Evolutionary conservation across 495 filamentous ascomycete species (phyloP), one percentile per base, ranked within the genome.

Genomic region (Corynascus novoguineensis): DNA sequence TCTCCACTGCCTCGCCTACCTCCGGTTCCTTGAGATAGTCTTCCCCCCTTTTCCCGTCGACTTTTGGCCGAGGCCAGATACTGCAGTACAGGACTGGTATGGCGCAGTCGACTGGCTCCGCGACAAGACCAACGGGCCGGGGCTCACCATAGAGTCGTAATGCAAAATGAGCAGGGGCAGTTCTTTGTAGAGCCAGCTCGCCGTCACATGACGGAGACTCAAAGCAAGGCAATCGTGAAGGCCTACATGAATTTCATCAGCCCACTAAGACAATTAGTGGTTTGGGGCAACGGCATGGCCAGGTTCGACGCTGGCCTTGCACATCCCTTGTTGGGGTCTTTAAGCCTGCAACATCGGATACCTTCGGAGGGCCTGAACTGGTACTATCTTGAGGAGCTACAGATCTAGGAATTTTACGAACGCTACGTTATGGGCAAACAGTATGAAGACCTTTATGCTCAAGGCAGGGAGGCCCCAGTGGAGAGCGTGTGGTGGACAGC

Each of bases 71-170:
- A 4, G 4, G 32, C 5, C 14, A 5, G 11, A 50, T 15, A 29
- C 31, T 4, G 28, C 40, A 1, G 40, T 47, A 12, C 25, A 37
- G 29, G 42, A 59, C 31, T 59, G 50, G 57, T 5, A 1, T 0
- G 22, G n/a, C 0, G 47, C 50, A 5, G 41, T 54, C 12, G 12
- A 17, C 14, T 59, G 57, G 50, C 11, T 53, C 5, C n/a, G 15
- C 2, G 31, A 21, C 19, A 34, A 32, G 32, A 40, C 54, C 19
- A 38, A 59, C 35, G 11, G 0, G 3, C 25, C 28, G 4, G 41
- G 8, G 2, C 49, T 59, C 4, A 59, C 56, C 22, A 2, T 59
- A 8, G 41, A 7, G 12, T 53, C 10, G 12, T 59, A 8, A 31
- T 21, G 47, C 24, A n/a, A 3, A 25, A 53, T 19, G 22, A 22